Base-by-base conservation (phyloP, 768 basidiomycete species). In the Termitomyces heimii region DNA sequence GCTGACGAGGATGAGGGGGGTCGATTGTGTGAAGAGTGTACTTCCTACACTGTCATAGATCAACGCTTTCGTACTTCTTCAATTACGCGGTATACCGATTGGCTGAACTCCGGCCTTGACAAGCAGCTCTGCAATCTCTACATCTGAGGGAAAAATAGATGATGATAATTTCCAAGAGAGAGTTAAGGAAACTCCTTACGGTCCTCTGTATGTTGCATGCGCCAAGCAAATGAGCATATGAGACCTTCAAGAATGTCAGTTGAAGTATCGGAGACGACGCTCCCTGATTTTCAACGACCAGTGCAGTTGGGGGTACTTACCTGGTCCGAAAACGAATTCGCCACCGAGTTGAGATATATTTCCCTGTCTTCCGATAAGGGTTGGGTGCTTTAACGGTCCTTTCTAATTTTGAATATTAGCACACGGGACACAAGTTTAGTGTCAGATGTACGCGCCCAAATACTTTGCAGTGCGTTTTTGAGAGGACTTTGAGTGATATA, bases 131-230 rank as follows among this genome's bases (percentile, higher is more conserved):
- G 66, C 62, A 4, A 82, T 72, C 52, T 83, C 81, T 26, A 75
- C 62, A 62, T 83, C 81, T 83, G 55, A 3, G 42, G n/a, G n/a
- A n/a, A n/a, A n/a, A 42, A 53, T 10, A 24, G 9, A 37, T 29
- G 32, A 12, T 48, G 40, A 40, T 29, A 18, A 8, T 39, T n/a
- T 24, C 3, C 2, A 46, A 20, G 26, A 22, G 45, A 16, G 66
- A 69, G 10, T 64, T 42, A 16, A 60, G 62, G 62, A 68, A 66
- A 4, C n/a, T 20, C 67, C 75, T 65, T 71, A 84, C 72, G 84
- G 66, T 86, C 84, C 66, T 85, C 78, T 0, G 84, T 81, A 58
- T 87, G 77, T 57, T 76, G 72, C 85, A 87, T 86, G 7, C 82
- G 72, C 34, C 74, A 77, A 8, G 79, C 81, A 58, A 82, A 84